Base-by-base conservation (phyloP, 2,329 filamentous ascomycete species). In the Ceratocystis diversiconidia region DNA sequence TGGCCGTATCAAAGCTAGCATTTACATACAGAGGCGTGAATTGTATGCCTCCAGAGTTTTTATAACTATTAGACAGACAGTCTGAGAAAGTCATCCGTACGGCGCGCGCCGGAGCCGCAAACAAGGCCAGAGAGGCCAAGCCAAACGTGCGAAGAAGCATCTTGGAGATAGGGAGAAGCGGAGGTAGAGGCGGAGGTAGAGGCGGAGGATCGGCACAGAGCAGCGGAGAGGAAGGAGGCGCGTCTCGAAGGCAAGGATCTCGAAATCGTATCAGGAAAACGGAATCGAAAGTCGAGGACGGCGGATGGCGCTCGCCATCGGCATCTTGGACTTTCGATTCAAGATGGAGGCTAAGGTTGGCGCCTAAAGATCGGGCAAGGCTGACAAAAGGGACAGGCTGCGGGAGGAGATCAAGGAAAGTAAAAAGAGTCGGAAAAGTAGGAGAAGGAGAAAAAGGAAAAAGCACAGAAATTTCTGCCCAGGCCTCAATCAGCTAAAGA, bases 21-120 rank as follows among this genome's bases (percentile, higher is more conserved):
- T 89, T 85, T 66, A 94, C 83, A 70, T 82, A 85, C 44, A 86
- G 74, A 2, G 94, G 92, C 12, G 85, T 79, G 78, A 92, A 96
- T 77, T 96, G 91, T 41, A 97, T 80, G 68, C 81, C 81, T 44
- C 77, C 74, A 15, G 87, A 82, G 7, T 79, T 71, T 66, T 84
- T 79, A 72, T 87, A 81, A 63, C 82, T 80, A 67, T 81, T 78
- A 61, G 79, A 75, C 36, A 96, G 80, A 76, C 92, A 99, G 76
- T 96, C 95, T n/a, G 87, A 80, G 75, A 95, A 94, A 66, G 84
- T 79, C 68, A 96, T 77, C 70, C 85, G 83, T 57, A 85, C 90
- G 61, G 88, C 89, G 50, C 77, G 73, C 30, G 76, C 78, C 7
- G 82, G 79, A 55, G 73, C 72, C 7, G 76, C 65, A 67, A 76